Base-by-base conservation (phyloP, 2,329 filamentous ascomycete species). In the Bisporella sp. region DNA sequence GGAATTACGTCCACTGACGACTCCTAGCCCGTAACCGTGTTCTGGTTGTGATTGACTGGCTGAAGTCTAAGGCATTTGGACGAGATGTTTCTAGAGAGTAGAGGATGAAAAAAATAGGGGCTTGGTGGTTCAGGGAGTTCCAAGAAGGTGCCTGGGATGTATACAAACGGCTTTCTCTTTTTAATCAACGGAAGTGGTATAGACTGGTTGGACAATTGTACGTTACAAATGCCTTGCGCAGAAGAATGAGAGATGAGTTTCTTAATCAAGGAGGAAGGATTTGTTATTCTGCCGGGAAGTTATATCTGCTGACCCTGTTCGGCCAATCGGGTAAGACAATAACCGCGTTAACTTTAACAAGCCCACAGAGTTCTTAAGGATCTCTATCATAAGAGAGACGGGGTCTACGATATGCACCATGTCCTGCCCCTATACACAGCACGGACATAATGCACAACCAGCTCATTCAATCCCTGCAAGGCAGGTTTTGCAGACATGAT, bases 41-140 rank as follows among this genome's bases (percentile, higher is more conserved):
- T 62, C 80, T 99, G 47, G 93, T 99, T 62, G 74, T 89, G 58
- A 77, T 96, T 64, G 93, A 99, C 73, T 99, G 93, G 93, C 70
- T 92, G 69, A 99, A 99, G 80, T 90, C 91, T 61, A 95, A 95
- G 76, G 74, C 93, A 54, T 99, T 99, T 66, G 93, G 93, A 55
- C 90, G 93, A 68, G 93, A 99, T 65, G 89, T 97, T 47, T 92
- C 88, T 42, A 80, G 88, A 64, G 88, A 92, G 73, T 91, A 82
- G 35, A 37, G 35, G 35, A 37, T 9, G 35, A 37, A 37, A 9
- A 37, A 8, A 8, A n/a, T 37, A 2, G 35, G n/a, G 21, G 3
- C 21, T 21, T 21, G 21, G 21, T 21, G 21, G 21, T 21, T 21
- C 21, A 37, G n/a, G 35, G 35, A 37, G 35, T 37, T 37, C n/a